Evolutionary conservation across 2,329 filamentous ascomycete species (phyloP), one percentile per base, ranked within the genome.

Genomic region (Colletotrichum orbiculare): DNA sequence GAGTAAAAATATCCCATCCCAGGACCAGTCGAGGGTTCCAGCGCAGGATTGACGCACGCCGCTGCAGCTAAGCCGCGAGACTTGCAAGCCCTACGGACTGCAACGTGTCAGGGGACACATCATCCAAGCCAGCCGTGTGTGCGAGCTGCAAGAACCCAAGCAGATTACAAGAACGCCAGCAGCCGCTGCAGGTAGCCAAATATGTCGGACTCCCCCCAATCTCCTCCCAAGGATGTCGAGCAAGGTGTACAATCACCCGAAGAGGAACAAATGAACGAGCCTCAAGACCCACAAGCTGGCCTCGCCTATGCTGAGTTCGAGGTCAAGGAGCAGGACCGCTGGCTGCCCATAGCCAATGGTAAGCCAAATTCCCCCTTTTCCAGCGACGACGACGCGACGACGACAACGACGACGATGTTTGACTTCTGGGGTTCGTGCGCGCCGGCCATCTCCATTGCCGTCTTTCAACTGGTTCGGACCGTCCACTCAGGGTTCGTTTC

Each of bases 341-440:
- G 96, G 96, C 88, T 99, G 79, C 96, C 96, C 79, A 99, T 99
- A 88, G 96, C 96, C 83, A 99, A 99, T 94, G 96, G 96, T 99
- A 88, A 88, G 96, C 96, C 81, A 73, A 71, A 70, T 70, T 73
- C 70, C 70, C 25, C 71, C 71, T 65, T 47, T 53, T 42, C 45
- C 37, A 49, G 37, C 53, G 52, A 63, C 39, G 41, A 52, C 57
- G 49, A 61, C 33, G 49, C 37, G 33, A 45, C 58, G 42, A 42
- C 58, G 43, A 48, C 34, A 11, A 43, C 50, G 41, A 35, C 57
- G 58, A 55, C 67, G 71, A 71, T 79, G 79, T 56, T 57, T 83
- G 60, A 81, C 84, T 84, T 85, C 84, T 81, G 82, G 82, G 82
- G 77, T 77, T 77, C 74, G 74, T 52, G 25, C 33, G 60, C 45